A percentile compares a stretch with the other conserved stretches of the same genome.
Conservation (phyloP, 805 yeast species). For the Schizosaccharomyces lindneri region DNA sequence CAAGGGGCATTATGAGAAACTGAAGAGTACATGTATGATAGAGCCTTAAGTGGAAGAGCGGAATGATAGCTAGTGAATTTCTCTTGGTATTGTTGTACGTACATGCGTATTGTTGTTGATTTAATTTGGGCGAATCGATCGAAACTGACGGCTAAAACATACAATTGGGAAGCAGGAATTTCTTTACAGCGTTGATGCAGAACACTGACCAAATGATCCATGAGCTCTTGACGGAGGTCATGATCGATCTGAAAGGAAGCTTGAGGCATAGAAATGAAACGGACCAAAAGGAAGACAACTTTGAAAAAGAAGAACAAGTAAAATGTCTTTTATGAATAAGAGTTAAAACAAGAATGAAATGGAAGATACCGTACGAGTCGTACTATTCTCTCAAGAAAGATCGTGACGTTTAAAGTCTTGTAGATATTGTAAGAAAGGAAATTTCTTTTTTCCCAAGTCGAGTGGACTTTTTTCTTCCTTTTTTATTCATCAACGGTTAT, state of each 20-base stretch:
- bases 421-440: too few relatives aligned
- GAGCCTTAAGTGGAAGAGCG: not conserved
- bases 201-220: not conserved
- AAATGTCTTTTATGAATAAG: too few relatives aligned
- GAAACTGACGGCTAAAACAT: not conserved
- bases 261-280: not conserved
- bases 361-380: too few relatives aligned
- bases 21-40: not conserved
- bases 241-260: not conserved
- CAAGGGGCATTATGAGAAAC: too few relatives aligned
- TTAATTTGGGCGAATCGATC: not conserved
- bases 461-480: too few relatives aligned
- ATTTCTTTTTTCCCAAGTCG: too few relatives aligned
- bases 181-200: not conserved
- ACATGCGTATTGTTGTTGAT: not conserved
- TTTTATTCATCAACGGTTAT: too few relatives aligned
- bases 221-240: not conserved
- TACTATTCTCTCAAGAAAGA: too few relatives aligned
- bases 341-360: too few relatives aligned
- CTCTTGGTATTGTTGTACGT: not conserved
- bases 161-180: not conserved
- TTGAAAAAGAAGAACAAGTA: too few relatives aligned
- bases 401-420: too few relatives aligned
- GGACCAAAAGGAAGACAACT: not conserved
- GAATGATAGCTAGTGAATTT: not conserved